Conservation (phyloP, 73 alveolate species). For the Durusdinium trenchii region DNA sequence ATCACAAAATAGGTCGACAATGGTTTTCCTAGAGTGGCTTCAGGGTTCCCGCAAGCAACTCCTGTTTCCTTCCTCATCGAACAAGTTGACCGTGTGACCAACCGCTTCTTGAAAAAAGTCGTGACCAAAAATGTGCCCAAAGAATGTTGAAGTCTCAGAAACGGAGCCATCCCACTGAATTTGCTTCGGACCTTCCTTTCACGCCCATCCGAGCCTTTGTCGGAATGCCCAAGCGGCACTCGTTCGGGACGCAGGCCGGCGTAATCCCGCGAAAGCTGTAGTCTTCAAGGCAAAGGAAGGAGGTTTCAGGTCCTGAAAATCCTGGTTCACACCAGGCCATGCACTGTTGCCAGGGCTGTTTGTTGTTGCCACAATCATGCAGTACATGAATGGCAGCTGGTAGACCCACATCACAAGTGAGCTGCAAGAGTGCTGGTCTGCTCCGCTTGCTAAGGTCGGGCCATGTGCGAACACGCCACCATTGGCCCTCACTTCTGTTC, state of each 20-base stretch:
- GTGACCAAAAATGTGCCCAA: neutral
- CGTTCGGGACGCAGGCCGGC: slow-evolving; percentile 53
- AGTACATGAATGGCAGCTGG: slow-evolving; percentile 9
- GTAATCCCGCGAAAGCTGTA: slow-evolving; percentile 62
- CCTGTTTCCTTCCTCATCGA: no score
- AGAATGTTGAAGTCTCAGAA: neutral
- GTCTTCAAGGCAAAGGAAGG: slow-evolving; percentile 49
- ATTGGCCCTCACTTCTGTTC: neutral
- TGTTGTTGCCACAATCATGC: slow-evolving; percentile 11
- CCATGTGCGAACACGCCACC: slow-evolving; percentile 46
- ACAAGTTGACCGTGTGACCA: no score
- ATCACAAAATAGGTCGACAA: no score
- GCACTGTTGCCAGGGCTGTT: slow-evolving; percentile 60
- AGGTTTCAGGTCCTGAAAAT: slow-evolving; percentile 6
- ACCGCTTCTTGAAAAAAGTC: neutral
- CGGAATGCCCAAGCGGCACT: slow-evolving; percentile 80
- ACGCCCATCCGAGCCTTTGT: no score
- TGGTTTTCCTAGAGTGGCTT: no score
- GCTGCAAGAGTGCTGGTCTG: neutral
- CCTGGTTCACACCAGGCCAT: slow-evolving; percentile 76
- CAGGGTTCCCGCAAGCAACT: no score
- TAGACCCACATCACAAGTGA: slow-evolving; percentile 23
- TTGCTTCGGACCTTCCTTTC: no score
- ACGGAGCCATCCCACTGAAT: no score
- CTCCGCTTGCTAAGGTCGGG: neutral